Evolutionary conservation across 1,284 basidiomycete species (phyloP).

Genomic region (Papiliotrema flavescens): DNA sequence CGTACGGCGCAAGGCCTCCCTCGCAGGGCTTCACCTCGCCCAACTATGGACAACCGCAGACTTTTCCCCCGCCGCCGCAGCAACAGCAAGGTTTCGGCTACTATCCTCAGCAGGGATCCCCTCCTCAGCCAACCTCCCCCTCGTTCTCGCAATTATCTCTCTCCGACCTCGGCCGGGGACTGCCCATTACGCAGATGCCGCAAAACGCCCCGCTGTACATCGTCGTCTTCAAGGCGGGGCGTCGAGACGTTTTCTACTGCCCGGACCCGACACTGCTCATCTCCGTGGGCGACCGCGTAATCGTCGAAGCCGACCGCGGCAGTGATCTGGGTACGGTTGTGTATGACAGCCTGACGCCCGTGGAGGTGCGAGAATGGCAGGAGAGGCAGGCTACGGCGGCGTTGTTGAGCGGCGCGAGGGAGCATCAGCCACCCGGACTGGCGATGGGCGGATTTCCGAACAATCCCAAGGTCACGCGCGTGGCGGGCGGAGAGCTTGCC

Average conservation of each 20-base stretch:
- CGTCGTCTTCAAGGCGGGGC: constrained; percentile 94
- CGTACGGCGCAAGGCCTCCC: not conserved
- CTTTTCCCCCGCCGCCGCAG: not conserved
- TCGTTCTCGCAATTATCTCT: constrained; percentile 41
- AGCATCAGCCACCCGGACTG: constrained; percentile 49
- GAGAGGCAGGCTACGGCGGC: constrained; percentile 58
- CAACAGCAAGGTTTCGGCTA: not conserved
- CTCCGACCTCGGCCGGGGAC: constrained; percentile 81
- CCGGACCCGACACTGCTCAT: constrained; percentile 58
- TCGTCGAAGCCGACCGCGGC: constrained; percentile 91
- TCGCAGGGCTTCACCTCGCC: not conserved
- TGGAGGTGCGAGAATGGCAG: constrained; percentile 87
- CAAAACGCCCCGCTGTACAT: constrained; percentile 86
- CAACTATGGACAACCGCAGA: not conserved
- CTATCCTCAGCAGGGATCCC: constrained; percentile 10
- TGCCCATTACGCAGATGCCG: constrained; percentile 78
- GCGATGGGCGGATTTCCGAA: constrained; percentile 32
- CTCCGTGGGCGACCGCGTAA: constrained; percentile 80
- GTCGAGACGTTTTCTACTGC: constrained; percentile 90
- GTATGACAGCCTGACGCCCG: constrained; percentile 83
- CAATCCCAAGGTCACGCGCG: not conserved
- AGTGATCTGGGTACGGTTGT: constrained; percentile 87
- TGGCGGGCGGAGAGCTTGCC: constrained; percentile 44
- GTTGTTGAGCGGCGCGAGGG: constrained; percentile 41
- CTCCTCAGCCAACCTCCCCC: constrained; percentile 28